Percentiles rank a stretch among this genome's conserved stretches.
Conservation (phyloP, 2,329 filamentous ascomycete genomes). For the Clarireedia sp. region DNA sequence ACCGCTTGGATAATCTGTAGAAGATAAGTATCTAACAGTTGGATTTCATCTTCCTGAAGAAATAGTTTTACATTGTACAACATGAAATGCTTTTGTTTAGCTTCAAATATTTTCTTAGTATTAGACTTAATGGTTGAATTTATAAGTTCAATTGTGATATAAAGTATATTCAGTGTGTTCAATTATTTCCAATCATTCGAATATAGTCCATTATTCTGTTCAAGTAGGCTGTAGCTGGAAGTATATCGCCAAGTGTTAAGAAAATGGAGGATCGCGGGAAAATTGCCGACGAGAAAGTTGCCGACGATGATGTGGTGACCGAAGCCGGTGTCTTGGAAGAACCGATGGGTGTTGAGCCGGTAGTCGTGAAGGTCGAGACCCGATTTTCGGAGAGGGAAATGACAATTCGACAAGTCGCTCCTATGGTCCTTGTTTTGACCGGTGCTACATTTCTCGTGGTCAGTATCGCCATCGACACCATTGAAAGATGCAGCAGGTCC, state of each 20-base stretch:
- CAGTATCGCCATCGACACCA: background rate
- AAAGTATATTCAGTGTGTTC: too few relatives aligned
- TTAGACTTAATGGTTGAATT: too few relatives aligned
- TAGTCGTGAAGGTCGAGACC: conserved; percentile 2
- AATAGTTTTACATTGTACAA: too few relatives aligned
- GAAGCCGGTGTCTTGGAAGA: background rate
- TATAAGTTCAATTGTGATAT: too few relatives aligned
- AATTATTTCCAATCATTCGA: background rate
- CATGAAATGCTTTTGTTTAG: too few relatives aligned
- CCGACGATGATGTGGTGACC: background rate
- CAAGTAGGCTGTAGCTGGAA: background rate
- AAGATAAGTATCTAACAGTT: too few relatives aligned
- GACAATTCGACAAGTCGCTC: conserved; percentile 22
- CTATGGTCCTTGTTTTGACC: conserved; percentile 21
- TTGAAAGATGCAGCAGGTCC: background rate
- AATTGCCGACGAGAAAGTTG: background rate
- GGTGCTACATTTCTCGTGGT: conserved; percentile 24
- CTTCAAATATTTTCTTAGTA: too few relatives aligned
- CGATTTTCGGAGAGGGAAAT: conserved; percentile 13
- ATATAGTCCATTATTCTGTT: too few relatives aligned
- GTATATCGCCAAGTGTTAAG: background rate
- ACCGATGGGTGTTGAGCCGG: background rate
- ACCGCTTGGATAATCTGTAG: too few relatives aligned
- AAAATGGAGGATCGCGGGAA: background rate
- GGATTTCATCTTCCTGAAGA: too few relatives aligned